Conservation (phyloP, 305 asterid genomes). For the Fraxinus ornus region DNA sequence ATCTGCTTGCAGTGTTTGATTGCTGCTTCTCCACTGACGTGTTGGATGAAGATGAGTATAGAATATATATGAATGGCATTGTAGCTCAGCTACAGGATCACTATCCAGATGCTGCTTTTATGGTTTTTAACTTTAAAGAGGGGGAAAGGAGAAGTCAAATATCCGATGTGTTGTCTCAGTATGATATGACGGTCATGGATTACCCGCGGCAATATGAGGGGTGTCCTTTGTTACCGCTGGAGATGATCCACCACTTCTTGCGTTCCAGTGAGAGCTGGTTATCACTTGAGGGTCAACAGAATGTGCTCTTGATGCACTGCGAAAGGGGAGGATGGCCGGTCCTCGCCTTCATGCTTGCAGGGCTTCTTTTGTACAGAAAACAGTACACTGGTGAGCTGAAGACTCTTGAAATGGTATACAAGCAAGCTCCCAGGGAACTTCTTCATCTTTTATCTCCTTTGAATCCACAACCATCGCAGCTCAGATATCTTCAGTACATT, state of each 20-base stretch:
- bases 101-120: conserved; percentile 93
- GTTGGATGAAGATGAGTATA: conserved; percentile 86
- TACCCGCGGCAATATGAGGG: conserved; percentile 94
- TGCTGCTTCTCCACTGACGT: conserved; percentile 96
- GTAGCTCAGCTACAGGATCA: conserved; percentile 98
- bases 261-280: conserved; percentile 99
- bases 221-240: conserved; percentile 84
- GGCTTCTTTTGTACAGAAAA: conserved; percentile 88
- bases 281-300: conserved; percentile 96
- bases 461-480: conserved; percentile 98
- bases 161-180: conserved; percentile 86
- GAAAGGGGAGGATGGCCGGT: conserved; percentile 99
- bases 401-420: conserved; percentile 97
- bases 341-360: conserved; percentile 98
- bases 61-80: conserved; percentile 81
- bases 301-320: conserved; percentile 94
- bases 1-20: conserved; percentile 75
- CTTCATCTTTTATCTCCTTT: conserved; percentile 91
- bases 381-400: conserved; percentile 91
- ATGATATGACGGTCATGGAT: conserved; percentile 99
- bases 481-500: conserved; percentile 91
- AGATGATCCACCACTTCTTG: conserved; percentile 96
- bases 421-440: conserved; percentile 95
- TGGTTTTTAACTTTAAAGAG: conserved; percentile 97
- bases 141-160: conserved; percentile 90